Evolutionary conservation across 2,329 filamentous ascomycete species (phyloP).

Genomic region (Colletotrichum plurivorum): DNA sequence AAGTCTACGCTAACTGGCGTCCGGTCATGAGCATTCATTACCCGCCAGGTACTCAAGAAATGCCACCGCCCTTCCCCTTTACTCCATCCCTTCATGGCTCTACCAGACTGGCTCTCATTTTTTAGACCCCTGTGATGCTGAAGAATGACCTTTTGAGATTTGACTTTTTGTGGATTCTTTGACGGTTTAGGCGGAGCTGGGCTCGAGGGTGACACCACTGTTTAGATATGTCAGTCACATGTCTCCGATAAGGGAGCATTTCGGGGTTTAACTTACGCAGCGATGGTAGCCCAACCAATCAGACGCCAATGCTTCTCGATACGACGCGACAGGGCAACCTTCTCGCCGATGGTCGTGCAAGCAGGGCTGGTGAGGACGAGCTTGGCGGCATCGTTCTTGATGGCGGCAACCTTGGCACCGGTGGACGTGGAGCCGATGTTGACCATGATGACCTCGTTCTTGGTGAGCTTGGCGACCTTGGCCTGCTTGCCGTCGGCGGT

Average conservation of each 20-base stretch:
- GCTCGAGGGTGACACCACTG: conserved; percentile 69
- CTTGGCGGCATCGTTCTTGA: conserved; percentile 98
- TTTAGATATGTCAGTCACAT: conserved; percentile 44
- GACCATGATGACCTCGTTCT: conserved; percentile 99
- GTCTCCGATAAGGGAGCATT: neutral
- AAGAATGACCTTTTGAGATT: conserved; percentile 36
- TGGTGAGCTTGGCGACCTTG: conserved; percentile 97
- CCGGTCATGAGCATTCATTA: conserved; percentile 39
- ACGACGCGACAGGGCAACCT: conserved; percentile 95
- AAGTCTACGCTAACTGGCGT: conserved; percentile 23
- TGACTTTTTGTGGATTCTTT: conserved; percentile 25
- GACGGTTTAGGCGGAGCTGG: conserved; percentile 59
- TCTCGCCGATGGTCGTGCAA: conserved; percentile 97
- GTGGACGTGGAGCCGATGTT: conserved; percentile 99
- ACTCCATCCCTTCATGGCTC: conserved; percentile 20
- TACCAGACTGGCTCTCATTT: conserved; percentile 32
- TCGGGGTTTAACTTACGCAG: conserved; percentile 67
- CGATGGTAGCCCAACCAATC: conserved; percentile 91
- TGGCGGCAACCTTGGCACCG: conserved; percentile 95
- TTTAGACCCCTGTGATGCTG: conserved; percentile 40
- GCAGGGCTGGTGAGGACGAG: conserved; percentile 92
- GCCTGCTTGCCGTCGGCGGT: conserved; percentile 99
- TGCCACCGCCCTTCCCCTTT: conserved; percentile 14
- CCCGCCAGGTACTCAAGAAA: conserved; percentile 37
- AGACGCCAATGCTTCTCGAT: conserved; percentile 99